phyloP scores from a whole-genome alignment of 1,284 basidiomycete genomes.

The Apiotrichum akiyoshidainum region DNA sequence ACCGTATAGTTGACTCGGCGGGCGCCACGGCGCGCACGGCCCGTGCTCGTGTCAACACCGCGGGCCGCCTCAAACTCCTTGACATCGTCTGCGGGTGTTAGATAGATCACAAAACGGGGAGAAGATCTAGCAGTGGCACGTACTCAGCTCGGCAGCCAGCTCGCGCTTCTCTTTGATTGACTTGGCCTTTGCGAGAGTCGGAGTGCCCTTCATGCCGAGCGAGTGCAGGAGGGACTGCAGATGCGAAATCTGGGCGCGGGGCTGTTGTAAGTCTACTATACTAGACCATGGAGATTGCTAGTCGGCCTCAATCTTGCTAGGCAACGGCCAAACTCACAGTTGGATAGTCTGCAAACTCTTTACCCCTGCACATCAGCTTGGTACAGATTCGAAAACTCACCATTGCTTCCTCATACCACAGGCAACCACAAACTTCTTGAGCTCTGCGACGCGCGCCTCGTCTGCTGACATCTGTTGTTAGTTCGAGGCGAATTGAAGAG shows the following conservation, averaged over 20 bases:
- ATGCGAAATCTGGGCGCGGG: conserved; percentile 64
- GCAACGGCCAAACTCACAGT: conserved; percentile 33
- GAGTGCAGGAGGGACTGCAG: conserved; percentile 64
- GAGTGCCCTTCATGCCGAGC: conserved; percentile 74
- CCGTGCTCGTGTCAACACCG: conserved; percentile 29
- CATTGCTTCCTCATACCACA: conserved; percentile 79
- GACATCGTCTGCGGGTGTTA: conserved; percentile 45
- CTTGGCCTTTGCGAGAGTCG: conserved; percentile 73
- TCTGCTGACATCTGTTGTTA: conserved; percentile 33
- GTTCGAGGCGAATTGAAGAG: background rate
- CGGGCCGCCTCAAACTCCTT: conserved; percentile 47
- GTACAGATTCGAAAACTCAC: conserved; percentile 50
- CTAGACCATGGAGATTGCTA: too few species aligned
- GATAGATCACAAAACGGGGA: background rate
- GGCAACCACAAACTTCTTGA: conserved; percentile 60
- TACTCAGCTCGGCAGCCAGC: conserved; percentile 73
- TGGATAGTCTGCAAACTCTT: conserved; percentile 65
- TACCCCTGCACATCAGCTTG: conserved; percentile 46
- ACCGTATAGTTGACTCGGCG: conserved; percentile 1
- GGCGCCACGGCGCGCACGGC: background rate
- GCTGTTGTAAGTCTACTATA: conserved; percentile 29
- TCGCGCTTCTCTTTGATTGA: conserved; percentile 67
- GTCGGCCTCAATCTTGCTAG: too few species aligned
- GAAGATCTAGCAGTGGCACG: conserved; percentile 23
- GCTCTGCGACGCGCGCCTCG: conserved; percentile 39